Evolutionary conservation across 2,329 filamentous ascomycete genomes (phyloP), one percentile per base, ranked within the genome.

Genomic region (Stenocarpella maydis): DNA sequence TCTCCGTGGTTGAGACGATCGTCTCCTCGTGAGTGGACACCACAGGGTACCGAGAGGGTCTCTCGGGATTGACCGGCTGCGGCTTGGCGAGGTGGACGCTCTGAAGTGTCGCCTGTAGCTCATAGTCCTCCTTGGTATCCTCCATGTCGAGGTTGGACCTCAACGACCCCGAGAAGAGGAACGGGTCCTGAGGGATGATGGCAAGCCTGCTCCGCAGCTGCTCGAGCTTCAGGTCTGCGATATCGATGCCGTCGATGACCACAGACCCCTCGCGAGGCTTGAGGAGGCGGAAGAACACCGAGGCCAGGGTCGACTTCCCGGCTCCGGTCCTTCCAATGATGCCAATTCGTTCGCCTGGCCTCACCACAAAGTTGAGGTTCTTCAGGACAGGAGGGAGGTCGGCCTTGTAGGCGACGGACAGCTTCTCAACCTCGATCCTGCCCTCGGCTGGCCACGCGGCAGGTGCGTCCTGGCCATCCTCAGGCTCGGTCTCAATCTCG

Each of bases 171-270:
- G 86, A 86, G 81, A 91, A 91, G 3, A 91, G 80, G 1, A 89
- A 90, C 0, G 89, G 89, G 67, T 91, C 89, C 74, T 91, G 89
- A 0, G 89, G 89, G 65, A 91, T 91, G 74, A 91, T 91, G 41
- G 87, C 85, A 4, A 91, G 80, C 26, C 88, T 84, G 55, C 86
- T 88, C 8, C 89, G 83, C 10, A 91, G 80, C 73, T 90, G 86
- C 53, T 86, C 82, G 3, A 91, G 83, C 52, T 88, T 88, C 69
- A 91, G 83, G 2, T 78, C 86, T 70, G 84, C 81, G 72, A 91
- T 91, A 73, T 86, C 81, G 0, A 86, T 73, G 8, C 81, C 80
- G 69, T 86, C 84, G 21, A 86, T 82, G 8, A 75, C 77, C 50
- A 86, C 82, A 1, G 76, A 77, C 3, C 84, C 84, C 19, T 76